Evolutionary conservation across 75 land plant species (phyloP), one percentile per base, ranked within the genome.

Genomic region (Cunninghamia lanceolata): DNA sequence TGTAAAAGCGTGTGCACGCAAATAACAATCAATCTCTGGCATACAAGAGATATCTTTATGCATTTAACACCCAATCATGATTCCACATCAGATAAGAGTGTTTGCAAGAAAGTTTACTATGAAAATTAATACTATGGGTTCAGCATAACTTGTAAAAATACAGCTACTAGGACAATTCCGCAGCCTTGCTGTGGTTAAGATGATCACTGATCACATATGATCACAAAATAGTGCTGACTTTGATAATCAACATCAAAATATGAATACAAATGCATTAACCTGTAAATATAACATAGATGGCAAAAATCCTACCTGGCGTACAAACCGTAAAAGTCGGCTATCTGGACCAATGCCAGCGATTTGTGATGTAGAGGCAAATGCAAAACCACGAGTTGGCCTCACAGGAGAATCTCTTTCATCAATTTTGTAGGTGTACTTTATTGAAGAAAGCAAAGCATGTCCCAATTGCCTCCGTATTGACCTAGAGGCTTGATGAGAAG

Each of bases 341-440:
- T 98, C 99, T 50, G 95, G 95, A 38, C 92, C 90, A 56, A 98
- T 88, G 79, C 99, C 99, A 85, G 96, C 91, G 84, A 98, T 81
- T 85, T 98, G 98, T 59, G 94, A 87, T 2, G 91, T 89, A 32
- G 96, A 93, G 68, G 90, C 82, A 84, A 94, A 95, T 86, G 97
- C 97, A 89, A 91, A 91, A 38, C 99, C 99, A 52, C 90, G 85
- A 70, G 93, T 97, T 83, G 99, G 99, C 85, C 99, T 89, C 85
- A 94, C 50, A 46, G 87, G 85, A 46, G 99, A 95, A 89, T 98
- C 92, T 85, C 99, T 88, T 46, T 74, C 84, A 85, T 98, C 99
- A 89, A 94, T 82, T 82, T 91, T 96, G 84, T 92, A 98, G 21
- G 94, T 93, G 85, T 96, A 96, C 87, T 93, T 95, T 34, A 96